Conservation (phyloP, 768 basidiomycete genomes). For the Lentinula guzmanii region DNA sequence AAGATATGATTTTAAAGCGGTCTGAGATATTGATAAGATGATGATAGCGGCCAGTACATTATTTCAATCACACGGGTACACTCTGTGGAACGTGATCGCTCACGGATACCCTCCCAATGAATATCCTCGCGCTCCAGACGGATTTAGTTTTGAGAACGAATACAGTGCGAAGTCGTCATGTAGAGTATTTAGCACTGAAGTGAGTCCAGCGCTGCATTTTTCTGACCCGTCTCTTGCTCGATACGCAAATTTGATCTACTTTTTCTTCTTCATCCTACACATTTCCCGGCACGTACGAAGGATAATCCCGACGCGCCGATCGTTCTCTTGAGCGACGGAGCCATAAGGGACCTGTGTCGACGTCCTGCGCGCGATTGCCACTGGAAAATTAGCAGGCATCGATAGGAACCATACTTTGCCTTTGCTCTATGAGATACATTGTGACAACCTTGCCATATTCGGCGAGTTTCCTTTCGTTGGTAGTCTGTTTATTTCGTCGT, state of each 20-base stretch:
- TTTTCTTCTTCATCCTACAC: not conserved
- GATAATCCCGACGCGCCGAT: not conserved
- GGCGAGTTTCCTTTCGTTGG: too few relatives aligned
- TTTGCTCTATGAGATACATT: too few relatives aligned
- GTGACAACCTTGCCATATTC: too few relatives aligned
- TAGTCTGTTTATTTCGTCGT: too few relatives aligned
- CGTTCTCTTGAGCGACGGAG: not conserved
- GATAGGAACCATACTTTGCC: too few relatives aligned
- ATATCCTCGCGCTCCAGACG: constrained; percentile 1
- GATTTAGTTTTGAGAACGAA: not conserved
- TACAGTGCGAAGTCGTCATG: not conserved
- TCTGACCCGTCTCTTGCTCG: too few relatives aligned
- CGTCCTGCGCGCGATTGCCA: not conserved
- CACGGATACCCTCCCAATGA: constrained; percentile 7
- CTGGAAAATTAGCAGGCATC: too few relatives aligned
- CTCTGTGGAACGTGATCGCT: not conserved
- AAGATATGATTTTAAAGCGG: not conserved
- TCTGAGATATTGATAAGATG: too few relatives aligned
- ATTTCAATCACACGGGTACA: not conserved
- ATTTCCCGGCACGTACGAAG: not conserved
- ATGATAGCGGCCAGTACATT: not conserved
- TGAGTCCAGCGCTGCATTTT: not conserved
- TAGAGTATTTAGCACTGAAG: not conserved
- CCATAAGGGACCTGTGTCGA: not conserved
- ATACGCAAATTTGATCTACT: too few relatives aligned